Evolutionary conservation across 148 eudicot species (phyloP).

Genomic region (Camellia lanceoleosa): DNA sequence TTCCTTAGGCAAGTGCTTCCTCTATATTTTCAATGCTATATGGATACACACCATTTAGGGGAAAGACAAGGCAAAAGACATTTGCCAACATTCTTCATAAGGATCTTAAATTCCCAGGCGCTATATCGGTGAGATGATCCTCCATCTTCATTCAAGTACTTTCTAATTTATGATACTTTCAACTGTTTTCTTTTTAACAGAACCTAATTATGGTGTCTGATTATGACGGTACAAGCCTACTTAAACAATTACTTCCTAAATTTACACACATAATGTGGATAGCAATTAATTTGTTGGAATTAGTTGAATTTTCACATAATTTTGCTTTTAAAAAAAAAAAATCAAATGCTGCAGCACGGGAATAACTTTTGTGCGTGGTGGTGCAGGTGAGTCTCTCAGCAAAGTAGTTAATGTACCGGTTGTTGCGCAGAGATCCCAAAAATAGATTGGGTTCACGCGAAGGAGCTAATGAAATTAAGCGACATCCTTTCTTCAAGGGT

Average conservation of each 20-base stretch:
- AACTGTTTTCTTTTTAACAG: no score
- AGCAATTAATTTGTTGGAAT: no score
- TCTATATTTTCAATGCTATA: slow-evolving; percentile 48
- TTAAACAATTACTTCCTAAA: no score
- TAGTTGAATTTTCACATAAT: no score
- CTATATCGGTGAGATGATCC: slow-evolving; percentile 45
- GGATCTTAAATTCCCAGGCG: slow-evolving; percentile 73
- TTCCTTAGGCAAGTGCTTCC: not conserved
- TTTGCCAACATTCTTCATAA: slow-evolving; percentile 83
- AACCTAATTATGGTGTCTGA: no score
- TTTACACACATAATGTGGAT: no score
- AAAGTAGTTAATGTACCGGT: slow-evolving; percentile 46
- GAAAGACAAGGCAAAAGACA: slow-evolving; percentile 97
- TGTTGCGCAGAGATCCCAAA: slow-evolving; percentile 83
- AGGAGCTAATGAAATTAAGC: slow-evolving; percentile 89
- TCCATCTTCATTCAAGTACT: not conserved
- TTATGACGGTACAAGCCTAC: no score
- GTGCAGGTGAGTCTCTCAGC: no score
- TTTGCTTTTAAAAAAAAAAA: no score
- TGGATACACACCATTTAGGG: slow-evolving; percentile 96
- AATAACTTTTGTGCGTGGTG: no score
- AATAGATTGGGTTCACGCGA: slow-evolving; percentile 78
- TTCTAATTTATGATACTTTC: not conserved
- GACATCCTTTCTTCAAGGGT: slow-evolving; percentile 90
- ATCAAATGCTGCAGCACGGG: not conserved